Conservation (phyloP, 2,329 filamentous ascomycete species). For the Fusarium irregulare region DNA sequence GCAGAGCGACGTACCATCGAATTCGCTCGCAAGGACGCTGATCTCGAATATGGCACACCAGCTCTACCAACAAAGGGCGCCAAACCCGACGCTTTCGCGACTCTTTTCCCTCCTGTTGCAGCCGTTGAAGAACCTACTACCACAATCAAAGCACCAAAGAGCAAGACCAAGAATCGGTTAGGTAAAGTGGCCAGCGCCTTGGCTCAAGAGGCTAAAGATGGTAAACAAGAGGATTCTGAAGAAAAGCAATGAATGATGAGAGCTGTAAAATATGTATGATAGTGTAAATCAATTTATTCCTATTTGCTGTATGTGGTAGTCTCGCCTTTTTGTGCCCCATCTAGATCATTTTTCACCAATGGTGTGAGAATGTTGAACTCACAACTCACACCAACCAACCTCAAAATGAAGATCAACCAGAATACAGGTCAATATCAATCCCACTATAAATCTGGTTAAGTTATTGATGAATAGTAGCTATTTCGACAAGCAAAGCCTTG, state of each 20-base stretch:
- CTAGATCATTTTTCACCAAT: slow-evolving; percentile 25
- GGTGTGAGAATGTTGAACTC: slow-evolving; percentile 6
- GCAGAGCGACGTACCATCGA: slow-evolving; percentile 70
- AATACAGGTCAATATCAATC: slow-evolving; percentile 52
- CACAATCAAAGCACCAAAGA: not conserved
- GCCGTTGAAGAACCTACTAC: slow-evolving; percentile 43
- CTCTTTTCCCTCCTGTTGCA: slow-evolving; percentile 63
- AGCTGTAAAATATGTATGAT: slow-evolving; percentile 36
- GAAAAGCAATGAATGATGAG: slow-evolving; percentile 11
- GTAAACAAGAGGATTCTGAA: not conserved
- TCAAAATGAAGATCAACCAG: slow-evolving; percentile 59
- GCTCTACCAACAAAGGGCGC: slow-evolving; percentile 19
- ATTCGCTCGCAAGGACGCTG: slow-evolving; percentile 71
- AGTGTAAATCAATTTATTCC: slow-evolving; percentile 8
- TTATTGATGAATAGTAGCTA: slow-evolving; percentile 59
- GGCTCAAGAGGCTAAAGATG: slow-evolving; percentile 46
- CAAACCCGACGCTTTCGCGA: slow-evolving; percentile 51
- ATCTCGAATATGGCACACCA: slow-evolving; percentile 74
- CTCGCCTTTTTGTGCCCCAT: slow-evolving; percentile 18
- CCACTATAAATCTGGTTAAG: rapidly evolving
- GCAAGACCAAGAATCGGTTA: slow-evolving; percentile 41
- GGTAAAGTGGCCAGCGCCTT: slow-evolving; percentile 45
- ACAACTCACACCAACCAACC: slow-evolving; percentile 19
- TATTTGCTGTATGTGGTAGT: not conserved
- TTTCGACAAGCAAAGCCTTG: slow-evolving; percentile 73